Evolutionary conservation across 768 basidiomycete genomes (phyloP), one percentile per base, ranked within the genome.

Genomic region (Daedalea quercina): DNA sequence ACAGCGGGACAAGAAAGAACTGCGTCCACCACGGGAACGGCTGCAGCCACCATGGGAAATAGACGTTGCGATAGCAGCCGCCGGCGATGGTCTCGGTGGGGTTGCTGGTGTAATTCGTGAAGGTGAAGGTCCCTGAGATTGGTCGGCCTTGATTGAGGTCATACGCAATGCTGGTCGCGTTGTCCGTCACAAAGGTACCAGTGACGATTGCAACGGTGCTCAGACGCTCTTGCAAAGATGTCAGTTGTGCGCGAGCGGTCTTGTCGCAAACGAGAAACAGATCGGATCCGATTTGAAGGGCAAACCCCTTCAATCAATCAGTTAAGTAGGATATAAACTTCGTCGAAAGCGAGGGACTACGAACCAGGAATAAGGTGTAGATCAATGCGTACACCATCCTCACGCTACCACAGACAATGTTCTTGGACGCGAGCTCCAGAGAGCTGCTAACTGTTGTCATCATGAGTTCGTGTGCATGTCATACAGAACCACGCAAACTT

Each of bases 371-470:
- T 7, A 91, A 70, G 0, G 90, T 90, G 60, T 90, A 91, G 28
- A 92, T 89, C 55, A 92, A 73, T n/a, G 90, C 87, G 55, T 89
- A 90, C 17, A 91, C 87, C 84, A 92, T 87, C 67, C 88, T 88
- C 55, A 90, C 87, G 55, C 86, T 85, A 33, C 89, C 90, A 53
- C 83, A 85, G 1, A 90, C 79, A 25, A 91, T 89, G 57, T 91
- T 92, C 67, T 88, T 90, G 1, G 89, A 90, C 1, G 87, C 89
- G 51, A 92, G 70, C 65, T 92, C 89, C 56, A 91, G 73, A 22
- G 89, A 88, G 61, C 87, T 87, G 58, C 82, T 90, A 60, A 92
- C 90, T 79, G 31, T 72, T 52, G 26, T 41, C 45, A 59, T 19
- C 53, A 47, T 22, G 44, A 23, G 58, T 23, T 33, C 4, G 19